These are phyloP conservation scores for Tolypocladium pustulatum DNA, from an alignment of 2,329 filamentous ascomycete species.

Conservation along the genomic window DNA sequence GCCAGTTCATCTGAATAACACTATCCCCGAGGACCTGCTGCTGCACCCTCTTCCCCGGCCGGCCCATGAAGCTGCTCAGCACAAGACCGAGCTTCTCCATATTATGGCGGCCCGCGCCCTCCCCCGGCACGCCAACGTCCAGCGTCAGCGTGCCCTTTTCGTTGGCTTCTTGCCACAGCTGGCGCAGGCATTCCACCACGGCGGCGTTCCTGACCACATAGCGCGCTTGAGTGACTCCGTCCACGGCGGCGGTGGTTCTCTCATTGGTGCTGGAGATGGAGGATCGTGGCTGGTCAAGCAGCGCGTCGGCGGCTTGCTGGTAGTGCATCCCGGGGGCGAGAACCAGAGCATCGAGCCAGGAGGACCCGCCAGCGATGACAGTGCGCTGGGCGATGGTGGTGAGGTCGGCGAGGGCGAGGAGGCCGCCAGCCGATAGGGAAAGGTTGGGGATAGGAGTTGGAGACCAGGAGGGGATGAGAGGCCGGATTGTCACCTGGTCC, in stretches of 20 bases:
- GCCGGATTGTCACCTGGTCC: background rate
- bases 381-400: conserved; percentile 45
- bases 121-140: conserved; percentile 14
- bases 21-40: background rate
- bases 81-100: conserved; percentile 11
- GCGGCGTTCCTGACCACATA: conserved; percentile 37
- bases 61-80: background rate
- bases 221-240: conserved; percentile 4
- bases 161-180: conserved; percentile 13
- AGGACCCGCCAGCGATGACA: conserved; percentile 43
- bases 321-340: conserved; percentile 51
- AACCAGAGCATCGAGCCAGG: conserved; percentile 44
- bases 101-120: conserved; percentile 2
- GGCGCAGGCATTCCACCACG: conserved; percentile 35
- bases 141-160: conserved; percentile 14
- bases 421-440: conserved; percentile 38
- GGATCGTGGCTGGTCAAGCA: conserved; percentile 18
- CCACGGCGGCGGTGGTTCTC: background rate
- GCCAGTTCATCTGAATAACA: conserved; percentile 27
- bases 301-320: conserved; percentile 43
- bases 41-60: background rate
- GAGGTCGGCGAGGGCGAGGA: conserved; percentile 50
- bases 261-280: background rate
- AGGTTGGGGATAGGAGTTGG: conserved; percentile 33
- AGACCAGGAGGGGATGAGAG: conserved; percentile 30